Conservation (phyloP, 2,329 filamentous ascomycete species). For the Lasiodiplodia sp. region DNA sequence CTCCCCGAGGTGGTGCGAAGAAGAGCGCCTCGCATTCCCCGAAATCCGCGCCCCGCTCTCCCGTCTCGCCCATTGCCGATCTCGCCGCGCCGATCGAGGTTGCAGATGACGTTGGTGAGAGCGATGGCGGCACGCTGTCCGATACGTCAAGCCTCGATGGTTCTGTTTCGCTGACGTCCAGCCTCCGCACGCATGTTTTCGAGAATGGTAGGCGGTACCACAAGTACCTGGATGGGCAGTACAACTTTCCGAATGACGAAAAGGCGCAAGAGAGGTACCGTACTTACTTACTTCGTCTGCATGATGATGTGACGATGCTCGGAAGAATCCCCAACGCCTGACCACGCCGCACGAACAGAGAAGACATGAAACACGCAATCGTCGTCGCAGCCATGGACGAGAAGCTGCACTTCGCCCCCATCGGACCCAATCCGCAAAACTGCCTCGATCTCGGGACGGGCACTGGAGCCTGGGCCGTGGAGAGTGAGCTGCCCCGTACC, state of each 20-base stretch:
- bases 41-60: no score
- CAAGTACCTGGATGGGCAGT: neutral
- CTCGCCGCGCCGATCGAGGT: no score
- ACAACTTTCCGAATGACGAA: neutral
- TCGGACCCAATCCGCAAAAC: neutral
- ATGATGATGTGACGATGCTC: no score
- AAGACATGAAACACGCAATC: neutral
- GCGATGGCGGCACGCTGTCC: neutral
- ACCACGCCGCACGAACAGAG: neutral
- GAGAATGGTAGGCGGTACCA: neutral
- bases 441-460: neutral
- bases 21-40: no score
- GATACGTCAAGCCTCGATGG: neutral
- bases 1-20: no score
- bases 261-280: neutral
- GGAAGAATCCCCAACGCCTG: no score
- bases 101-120: no score
- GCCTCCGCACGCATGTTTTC: neutral
- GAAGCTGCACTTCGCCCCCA: no score
- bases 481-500: neutral
- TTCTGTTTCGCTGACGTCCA: neutral
- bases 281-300: no score
- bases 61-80: no score
- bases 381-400: no score
- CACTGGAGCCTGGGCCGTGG: neutral